These are phyloP conservation scores for Chaetothyriales sp. DNA, from an alignment of 2,329 filamentous ascomycete genomes.

Conservation along the genomic window DNA sequence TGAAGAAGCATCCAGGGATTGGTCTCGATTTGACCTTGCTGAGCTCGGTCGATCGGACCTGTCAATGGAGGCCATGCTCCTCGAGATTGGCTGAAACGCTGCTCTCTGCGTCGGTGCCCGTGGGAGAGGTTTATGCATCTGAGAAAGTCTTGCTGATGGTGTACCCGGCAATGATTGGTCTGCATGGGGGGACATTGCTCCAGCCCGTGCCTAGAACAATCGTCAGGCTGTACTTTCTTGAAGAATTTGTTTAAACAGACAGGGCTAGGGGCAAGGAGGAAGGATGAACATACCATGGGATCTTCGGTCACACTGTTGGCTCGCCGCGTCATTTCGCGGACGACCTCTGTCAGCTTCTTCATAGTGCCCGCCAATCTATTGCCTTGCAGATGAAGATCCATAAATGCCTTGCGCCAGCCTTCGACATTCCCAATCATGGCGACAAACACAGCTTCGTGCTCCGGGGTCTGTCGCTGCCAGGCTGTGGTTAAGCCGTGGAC, in stretches of 20 bases:
- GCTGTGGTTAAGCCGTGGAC: slow-evolving; percentile 50
- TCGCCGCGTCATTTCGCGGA: slow-evolving; percentile 72
- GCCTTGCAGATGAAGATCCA: slow-evolving; percentile 58
- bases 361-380: slow-evolving; percentile 55
- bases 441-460: slow-evolving; percentile 59
- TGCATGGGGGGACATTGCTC: neutral
- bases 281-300: neutral
- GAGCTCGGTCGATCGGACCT: neutral
- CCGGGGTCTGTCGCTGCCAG: slow-evolving; percentile 41
- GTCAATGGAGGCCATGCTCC: neutral
- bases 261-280: too few species aligned
- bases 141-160: neutral
- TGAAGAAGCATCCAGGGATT: neutral
- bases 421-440: slow-evolving; percentile 90
- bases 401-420: slow-evolving; percentile 72
- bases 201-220: neutral
- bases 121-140: neutral
- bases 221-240: neutral
- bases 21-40: neutral
- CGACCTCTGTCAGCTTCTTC: slow-evolving; percentile 57
- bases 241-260: neutral
- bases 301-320: slow-evolving; percentile 64
- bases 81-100: neutral
- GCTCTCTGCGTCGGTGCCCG: neutral
- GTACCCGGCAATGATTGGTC: too few species aligned